These are phyloP conservation scores for Didymella keratinophila DNA, from an alignment of 2,329 filamentous ascomycete genomes.

Conservation along the genomic window DNA sequence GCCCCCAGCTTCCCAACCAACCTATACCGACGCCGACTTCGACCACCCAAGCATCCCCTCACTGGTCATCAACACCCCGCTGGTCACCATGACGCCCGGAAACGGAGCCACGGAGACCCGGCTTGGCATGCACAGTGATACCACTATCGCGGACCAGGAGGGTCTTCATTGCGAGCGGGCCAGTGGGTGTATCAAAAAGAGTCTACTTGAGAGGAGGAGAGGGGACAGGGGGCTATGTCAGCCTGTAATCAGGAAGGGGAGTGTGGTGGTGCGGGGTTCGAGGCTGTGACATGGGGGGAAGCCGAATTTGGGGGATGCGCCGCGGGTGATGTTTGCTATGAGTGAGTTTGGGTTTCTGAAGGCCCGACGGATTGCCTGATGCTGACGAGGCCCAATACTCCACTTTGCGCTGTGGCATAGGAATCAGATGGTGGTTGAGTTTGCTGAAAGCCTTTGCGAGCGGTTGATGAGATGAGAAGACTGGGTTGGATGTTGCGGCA, in stretches of 20 bases:
- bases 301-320: not conserved
- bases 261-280: not conserved
- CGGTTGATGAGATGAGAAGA: not conserved
- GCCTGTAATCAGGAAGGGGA: not conserved
- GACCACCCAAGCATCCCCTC: not conserved
- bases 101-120: not conserved
- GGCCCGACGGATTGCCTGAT: not conserved
- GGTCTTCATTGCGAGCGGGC: not conserved
- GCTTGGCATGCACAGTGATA: not conserved
- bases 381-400: not conserved
- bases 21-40: not conserved
- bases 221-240: not conserved
- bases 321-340: not conserved
- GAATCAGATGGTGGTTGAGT: not conserved
- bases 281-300: not conserved
- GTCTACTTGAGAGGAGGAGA: not conserved
- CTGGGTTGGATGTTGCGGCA: not conserved
- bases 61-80: not conserved
- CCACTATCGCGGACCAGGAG: not conserved
- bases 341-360: not conserved
- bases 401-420: not conserved
- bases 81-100: not conserved
- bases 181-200: not conserved
- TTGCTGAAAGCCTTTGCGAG: not conserved
- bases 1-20: not conserved